These are phyloP conservation scores for Boletus chippewaensis DNA, from an alignment of 1,284 basidiomycete species.

Conservation along the genomic window DNA sequence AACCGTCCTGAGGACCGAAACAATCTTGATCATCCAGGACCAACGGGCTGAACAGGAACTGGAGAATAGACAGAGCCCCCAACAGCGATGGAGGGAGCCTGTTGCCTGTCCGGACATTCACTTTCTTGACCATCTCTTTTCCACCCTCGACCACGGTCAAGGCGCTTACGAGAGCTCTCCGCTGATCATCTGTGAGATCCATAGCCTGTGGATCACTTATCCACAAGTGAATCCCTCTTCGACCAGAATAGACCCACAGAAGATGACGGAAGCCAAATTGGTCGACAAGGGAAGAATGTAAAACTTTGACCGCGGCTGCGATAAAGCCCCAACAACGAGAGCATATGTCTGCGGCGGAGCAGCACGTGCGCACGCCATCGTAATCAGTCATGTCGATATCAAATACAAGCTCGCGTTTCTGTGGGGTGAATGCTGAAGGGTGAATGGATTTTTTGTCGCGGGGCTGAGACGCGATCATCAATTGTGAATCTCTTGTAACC, in stretches of 20 bases:
- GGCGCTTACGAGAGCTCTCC: slow-evolving; percentile 81
- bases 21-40: slow-evolving; percentile 85
- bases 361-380: slow-evolving; percentile 93
- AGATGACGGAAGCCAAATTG: slow-evolving; percentile 82
- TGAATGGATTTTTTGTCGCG: slow-evolving; percentile 86
- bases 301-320: slow-evolving; percentile 83
- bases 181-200: slow-evolving; percentile 86
- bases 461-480: slow-evolving; percentile 48
- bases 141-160: slow-evolving; percentile 84
- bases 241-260: slow-evolving; percentile 98
- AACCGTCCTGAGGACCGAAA: slow-evolving; percentile 69
- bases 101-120: slow-evolving; percentile 56
- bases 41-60: slow-evolving; percentile 56
- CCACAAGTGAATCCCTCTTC: slow-evolving; percentile 98
- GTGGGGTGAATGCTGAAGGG: slow-evolving; percentile 68
- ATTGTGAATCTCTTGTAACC: slow-evolving; percentile 1
- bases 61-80: slow-evolving; percentile 48
- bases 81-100: slow-evolving; percentile 63
- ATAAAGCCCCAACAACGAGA: slow-evolving; percentile 94
- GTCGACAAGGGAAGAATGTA: slow-evolving; percentile 75
- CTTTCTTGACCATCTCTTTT: slow-evolving; percentile 79
- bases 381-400: slow-evolving; percentile 99
- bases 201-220: slow-evolving; percentile 88
- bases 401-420: slow-evolving; percentile 91
- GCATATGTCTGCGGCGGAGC: slow-evolving; percentile 89